Base-by-base conservation (phyloP, 2,329 filamentous ascomycete genomes). In the Aureobasidium sp. region DNA sequence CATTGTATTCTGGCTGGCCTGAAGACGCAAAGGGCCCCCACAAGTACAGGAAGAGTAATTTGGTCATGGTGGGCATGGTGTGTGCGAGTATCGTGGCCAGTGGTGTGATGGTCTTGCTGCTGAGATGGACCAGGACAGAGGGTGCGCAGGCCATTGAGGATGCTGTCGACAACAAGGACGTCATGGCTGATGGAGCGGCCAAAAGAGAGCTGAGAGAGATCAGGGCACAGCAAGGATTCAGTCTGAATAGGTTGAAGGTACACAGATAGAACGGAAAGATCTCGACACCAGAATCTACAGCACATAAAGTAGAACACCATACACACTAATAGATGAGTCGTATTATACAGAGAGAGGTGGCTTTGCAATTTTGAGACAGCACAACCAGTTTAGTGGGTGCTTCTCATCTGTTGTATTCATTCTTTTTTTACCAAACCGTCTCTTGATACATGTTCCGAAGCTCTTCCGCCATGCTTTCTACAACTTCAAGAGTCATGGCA, bases 21-120 rank as follows among this genome's bases (percentile, higher is more conserved):
- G 86, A 82, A 47, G 91, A 96, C 72, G 84, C 81, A 0, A 66
- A 69, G 0, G 60, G 60, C 6, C 89, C 89, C 0, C 79, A 83
- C 68, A 87, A 87, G 75, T 95, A 88, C 75, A 86, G 89, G 65
- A 87, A 86, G 72, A 95, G 90, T 76, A 96, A 95, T 74, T 77
- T 92, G 67, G 85, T 87, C 67, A 95, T 96, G 91, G 85, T 96
- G 63, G 91, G 87, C 2, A 96, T 96, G 61, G 76, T 96, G 22
- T 85, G 83, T 65, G 77, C 86, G 56, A 96, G 91, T 75, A 92
- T 96, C 56, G 66, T 87, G 4, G 88, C 87, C 68, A 87, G 87
- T 47, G 76, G 86, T 24, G 70, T 80, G 62, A 92, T 94, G 87
- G 83, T 85, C 54, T 69, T 85, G 19, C 73, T 90, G 62, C 75